phyloP scores from a whole-genome alignment of 257 asterid species.

The Penstemon davidsonii region DNA sequence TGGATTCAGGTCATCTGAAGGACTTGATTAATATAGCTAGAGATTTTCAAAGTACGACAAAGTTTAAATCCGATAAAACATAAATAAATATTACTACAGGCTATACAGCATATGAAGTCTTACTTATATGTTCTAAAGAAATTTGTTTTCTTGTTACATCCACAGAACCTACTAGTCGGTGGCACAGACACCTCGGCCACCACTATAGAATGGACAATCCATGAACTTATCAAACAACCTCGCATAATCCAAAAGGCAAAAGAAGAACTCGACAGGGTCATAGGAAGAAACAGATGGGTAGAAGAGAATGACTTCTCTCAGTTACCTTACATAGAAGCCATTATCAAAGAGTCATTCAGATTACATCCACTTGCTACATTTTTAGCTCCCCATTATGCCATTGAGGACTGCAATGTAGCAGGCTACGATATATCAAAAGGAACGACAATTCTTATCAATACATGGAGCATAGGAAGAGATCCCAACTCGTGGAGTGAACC shows the following conservation, averaged over 20 bases:
- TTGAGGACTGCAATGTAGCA: slow-evolving; percentile 21
- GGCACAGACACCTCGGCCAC: neutral
- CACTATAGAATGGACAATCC: neutral
- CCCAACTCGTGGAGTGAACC: slow-evolving; percentile 6
- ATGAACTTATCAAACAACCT: neutral
- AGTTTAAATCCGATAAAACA: too few relatives aligned
- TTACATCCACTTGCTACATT: slow-evolving; percentile 23
- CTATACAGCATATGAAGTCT: too few relatives aligned
- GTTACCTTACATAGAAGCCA: slow-evolving; percentile 10
- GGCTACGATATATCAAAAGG: slow-evolving; percentile 20
- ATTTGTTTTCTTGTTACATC: neutral
- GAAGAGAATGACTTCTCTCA: neutral
- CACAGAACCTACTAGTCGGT: neutral
- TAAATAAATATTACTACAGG: too few relatives aligned
- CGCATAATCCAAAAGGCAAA: neutral
- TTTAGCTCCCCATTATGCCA: slow-evolving; percentile 15
- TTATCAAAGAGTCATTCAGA: slow-evolving; percentile 20
- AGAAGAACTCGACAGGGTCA: neutral
- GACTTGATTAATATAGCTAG: too few relatives aligned
- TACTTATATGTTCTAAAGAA: too few relatives aligned
- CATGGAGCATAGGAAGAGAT: slow-evolving; percentile 13
- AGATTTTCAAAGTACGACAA: too few relatives aligned
- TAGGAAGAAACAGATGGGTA: neutral
- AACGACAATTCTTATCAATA: slow-evolving; percentile 1
- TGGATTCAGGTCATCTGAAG: too few relatives aligned